These are phyloP conservation scores for Polysphondylium violaceum DNA, from an alignment of 78 protist species.

Conservation along the genomic window DNA sequence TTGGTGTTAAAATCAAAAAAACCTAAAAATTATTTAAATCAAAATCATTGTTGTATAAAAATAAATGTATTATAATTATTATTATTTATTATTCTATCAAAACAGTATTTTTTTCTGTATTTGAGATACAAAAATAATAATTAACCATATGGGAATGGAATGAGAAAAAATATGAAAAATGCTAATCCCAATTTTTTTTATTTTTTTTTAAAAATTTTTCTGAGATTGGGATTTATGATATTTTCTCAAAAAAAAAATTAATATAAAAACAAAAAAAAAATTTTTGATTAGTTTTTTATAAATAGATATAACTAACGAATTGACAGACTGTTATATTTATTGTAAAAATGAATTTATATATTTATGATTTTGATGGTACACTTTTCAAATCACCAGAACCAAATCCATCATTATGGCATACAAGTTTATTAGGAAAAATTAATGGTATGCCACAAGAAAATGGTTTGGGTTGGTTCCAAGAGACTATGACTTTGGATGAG, in stretches of 20 bases:
- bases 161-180: no score
- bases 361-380: conserved; percentile 71
- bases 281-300: not conserved
- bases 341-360: conserved; percentile 17
- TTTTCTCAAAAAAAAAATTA: not conserved
- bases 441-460: conserved; percentile 30
- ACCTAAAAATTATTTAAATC: not conserved
- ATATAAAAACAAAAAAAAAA: not conserved
- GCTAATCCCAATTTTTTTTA: no score
- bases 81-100: no score
- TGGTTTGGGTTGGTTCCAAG: conserved; percentile 80
- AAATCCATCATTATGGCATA: conserved; percentile 47
- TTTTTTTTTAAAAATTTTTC: not conserved
- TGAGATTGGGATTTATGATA: not conserved
- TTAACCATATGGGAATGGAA: no score
- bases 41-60: not conserved
- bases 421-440: conserved; percentile 33
- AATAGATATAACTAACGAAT: not conserved
- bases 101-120: no score
- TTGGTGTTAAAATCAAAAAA: no score
- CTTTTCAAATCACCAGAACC: conserved; percentile 78
- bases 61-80: not conserved
- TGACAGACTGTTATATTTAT: not conserved
- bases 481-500: conserved; percentile 42
- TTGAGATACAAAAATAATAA: no score